Base-by-base conservation (phyloP, 164 flowering plant genomes). In the Stephania cephalantha region DNA sequence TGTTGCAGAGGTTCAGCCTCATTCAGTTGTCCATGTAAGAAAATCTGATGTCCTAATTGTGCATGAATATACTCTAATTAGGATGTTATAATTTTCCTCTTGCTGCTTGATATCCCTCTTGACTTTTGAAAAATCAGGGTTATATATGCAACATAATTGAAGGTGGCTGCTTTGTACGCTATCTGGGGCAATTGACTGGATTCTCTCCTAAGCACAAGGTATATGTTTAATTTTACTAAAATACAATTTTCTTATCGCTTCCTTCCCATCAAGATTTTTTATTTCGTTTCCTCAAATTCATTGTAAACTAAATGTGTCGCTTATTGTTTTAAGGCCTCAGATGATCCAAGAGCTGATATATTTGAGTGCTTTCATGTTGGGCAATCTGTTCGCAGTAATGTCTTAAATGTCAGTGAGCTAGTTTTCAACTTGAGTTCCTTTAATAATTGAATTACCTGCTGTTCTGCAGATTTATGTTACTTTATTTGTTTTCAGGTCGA, bases 141-240 rank as follows among this genome's bases (percentile, higher is more conserved):
- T 96, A 92, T 67, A 77, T 96, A 35, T 92, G 95, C 78, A 94
- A 94, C 76, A 13, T 89, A 70, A 96, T 92, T 76, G 97, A 90
- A 74, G 83, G 84, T 81, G 99, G 99, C 9, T 92, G 91, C 84
- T 96, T 96, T 87, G 93, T 96, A 31, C 98, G 98, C 58, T 96
- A 84, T 82, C 89, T 96, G 82, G 98, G 99, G 44, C 91, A 85
- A 35, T 79, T 96, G 81, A 96, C 99, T 75, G 99, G 94, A 29
- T 96, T 94, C 78, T 83, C 91, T 74, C 92, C 98, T 3, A 87
- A 87, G 84, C 84, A 83, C 68, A 92, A 90, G 88, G 97, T 95
- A 77, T 25, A 71, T 48, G n/a, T 64, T 30, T 68, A 20, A 10
- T 50, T 68, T 70, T 53, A 18, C 50, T 68, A 15, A 30, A 7